Percentiles rank a stretch among this genome's conserved stretches.
These are phyloP conservation scores for Plantago major DNA, from an alignment of 257 asterid genomes.

Conservation along the genomic window DNA sequence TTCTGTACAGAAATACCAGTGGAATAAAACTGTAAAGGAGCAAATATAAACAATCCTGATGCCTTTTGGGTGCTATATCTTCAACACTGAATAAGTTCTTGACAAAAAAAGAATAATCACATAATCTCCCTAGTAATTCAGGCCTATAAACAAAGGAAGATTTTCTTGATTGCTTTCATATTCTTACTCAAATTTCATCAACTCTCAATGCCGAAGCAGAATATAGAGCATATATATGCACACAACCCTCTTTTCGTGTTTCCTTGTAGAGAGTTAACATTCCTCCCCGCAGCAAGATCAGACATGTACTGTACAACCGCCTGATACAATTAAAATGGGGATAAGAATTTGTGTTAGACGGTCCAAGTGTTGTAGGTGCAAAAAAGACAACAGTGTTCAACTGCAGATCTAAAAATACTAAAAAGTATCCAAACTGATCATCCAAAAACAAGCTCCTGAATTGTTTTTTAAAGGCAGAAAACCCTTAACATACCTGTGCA, in stretches of 20 bases:
- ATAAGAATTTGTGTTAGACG: not conserved
- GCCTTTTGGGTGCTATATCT: conserved; percentile 11
- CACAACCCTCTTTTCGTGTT: conserved; percentile 40
- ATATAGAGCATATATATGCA: conserved; percentile 41
- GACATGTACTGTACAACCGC: conserved; percentile 68
- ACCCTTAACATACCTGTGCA: conserved; percentile 45
- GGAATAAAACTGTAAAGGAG: not conserved
- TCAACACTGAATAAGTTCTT: conserved; percentile 1
- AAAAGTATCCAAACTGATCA: not conserved
- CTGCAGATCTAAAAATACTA: not conserved
- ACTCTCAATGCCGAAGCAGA: conserved; percentile 42
- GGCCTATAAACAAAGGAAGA: conserved; percentile 12
- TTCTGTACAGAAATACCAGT: conserved; percentile 16
- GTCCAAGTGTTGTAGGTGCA: not conserved
- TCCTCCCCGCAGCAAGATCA: conserved; percentile 42
- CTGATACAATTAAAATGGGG: conserved; percentile 22
- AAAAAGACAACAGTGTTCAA: not conserved
- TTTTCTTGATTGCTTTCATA: conserved; percentile 3
- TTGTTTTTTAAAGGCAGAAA: not conserved
- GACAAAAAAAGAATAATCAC: not conserved
- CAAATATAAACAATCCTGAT: conserved; percentile 17
- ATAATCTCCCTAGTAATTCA: conserved; percentile 7
- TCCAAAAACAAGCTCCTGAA: not conserved
- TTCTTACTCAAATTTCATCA: conserved; percentile 17
- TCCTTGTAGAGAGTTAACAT: conserved; percentile 21